A percentile compares a stretch with the other conserved stretches of the same genome.
Evolutionary conservation across 2,329 filamentous ascomycete species (phyloP).

Genomic region (Cordyceps cateniannulata): DNA sequence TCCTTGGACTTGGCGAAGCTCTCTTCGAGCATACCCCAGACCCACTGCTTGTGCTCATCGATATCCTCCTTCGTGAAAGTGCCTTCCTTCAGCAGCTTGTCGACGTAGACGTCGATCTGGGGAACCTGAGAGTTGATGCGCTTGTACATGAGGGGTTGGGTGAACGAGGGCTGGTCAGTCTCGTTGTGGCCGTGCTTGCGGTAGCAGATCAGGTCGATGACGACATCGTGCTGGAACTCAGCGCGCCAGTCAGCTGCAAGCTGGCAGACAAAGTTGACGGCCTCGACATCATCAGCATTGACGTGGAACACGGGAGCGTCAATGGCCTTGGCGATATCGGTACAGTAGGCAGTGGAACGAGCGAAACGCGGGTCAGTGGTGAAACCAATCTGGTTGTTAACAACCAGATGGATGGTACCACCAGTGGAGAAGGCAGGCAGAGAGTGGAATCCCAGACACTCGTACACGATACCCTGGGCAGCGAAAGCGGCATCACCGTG

Average conservation of each 20-base stretch:
- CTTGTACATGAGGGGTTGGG: conserved; percentile 99
- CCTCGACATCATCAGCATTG: conserved; percentile 97
- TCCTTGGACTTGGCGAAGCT: conserved; percentile 97
- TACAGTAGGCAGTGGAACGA: conserved; percentile 97
- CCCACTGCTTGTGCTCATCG: conserved; percentile 99
- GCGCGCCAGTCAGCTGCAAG: conserved; percentile 96
- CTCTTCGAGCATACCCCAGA: conserved; percentile 98
- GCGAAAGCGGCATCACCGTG: conserved; percentile 98
- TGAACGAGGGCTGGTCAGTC: conserved; percentile 98
- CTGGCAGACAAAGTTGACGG: conserved; percentile 97
- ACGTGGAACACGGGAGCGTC: conserved; percentile 99
- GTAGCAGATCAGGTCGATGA: conserved; percentile 98
- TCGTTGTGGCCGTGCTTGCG: conserved; percentile 99
- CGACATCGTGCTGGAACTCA: conserved; percentile 96
- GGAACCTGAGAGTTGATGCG: conserved; percentile 78
- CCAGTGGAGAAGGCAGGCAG: conserved; percentile 95
- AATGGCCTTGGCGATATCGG: conserved; percentile 97
- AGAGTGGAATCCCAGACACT: conserved; percentile 95
- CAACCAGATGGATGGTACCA: conserved; percentile 92
- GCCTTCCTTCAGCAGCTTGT: conserved; percentile 84
- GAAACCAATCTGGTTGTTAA: conserved; percentile 99
- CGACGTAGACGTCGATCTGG: conserved; percentile 84
- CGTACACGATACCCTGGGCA: conserved; percentile 94
- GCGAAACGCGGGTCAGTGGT: conserved; percentile 97
- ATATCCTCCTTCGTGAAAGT: conserved; percentile 97